A percentile compares a stretch with the other conserved stretches of the same genome.
Evolutionary conservation across 1,139 yeast genomes (phyloP).

Genomic region (Insectozyma bohioensis): DNA sequence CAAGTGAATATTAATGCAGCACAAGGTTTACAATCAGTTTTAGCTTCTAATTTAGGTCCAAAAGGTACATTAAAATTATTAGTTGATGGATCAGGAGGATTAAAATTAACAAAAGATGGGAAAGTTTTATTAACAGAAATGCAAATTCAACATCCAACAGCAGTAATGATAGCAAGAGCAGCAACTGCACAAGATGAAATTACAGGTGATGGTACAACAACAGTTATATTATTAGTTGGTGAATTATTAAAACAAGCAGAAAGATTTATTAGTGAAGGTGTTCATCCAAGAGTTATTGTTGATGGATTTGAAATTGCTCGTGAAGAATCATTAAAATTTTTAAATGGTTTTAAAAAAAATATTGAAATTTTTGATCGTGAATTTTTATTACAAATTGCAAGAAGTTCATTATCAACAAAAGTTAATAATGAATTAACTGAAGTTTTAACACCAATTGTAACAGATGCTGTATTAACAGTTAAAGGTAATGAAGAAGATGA

Average conservation of each 20-base stretch:
- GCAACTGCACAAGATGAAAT: constrained; percentile 99
- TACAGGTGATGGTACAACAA: constrained; percentile 99
- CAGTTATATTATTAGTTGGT: constrained; percentile 92
- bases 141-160: constrained; percentile 99
- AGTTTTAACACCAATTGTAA: constrained; percentile 86
- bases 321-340: constrained; percentile 64
- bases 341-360: constrained; percentile 57
- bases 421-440: constrained; percentile 74
- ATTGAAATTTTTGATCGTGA: constrained; percentile 69
- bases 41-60: constrained; percentile 92
- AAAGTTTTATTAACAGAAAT: constrained; percentile 89
- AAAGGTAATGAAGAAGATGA: constrained; percentile 54
- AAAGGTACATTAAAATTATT: constrained; percentile 95
- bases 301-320: constrained; percentile 95
- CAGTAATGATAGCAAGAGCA: constrained; percentile 97
- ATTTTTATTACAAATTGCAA: constrained; percentile 84
- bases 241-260: constrained; percentile 94
- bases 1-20: constrained; percentile 96
- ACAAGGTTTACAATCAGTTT: constrained; percentile 90
- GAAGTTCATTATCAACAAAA: constrained; percentile 86
- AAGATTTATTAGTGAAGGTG: constrained; percentile 87
- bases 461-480: constrained; percentile 91
- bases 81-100: constrained; percentile 95
- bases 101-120: constrained; percentile 96
- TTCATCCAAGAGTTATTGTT: constrained; percentile 91